Evolutionary conservation across 176 grass and related monocot genomes (phyloP).

Genomic region (Metroxylon sagu): DNA sequence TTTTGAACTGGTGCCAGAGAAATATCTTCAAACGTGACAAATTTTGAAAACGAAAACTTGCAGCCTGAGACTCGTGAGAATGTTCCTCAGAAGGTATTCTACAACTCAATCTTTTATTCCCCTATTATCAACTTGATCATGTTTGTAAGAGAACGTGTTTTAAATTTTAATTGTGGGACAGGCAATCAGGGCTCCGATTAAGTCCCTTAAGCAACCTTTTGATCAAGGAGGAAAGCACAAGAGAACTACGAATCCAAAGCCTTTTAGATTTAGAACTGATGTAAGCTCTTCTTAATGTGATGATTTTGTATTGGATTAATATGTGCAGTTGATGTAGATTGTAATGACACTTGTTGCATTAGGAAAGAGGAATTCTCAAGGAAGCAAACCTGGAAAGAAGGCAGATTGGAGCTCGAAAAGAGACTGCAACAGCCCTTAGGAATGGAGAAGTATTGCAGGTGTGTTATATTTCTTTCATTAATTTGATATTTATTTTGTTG

Average conservation of each 20-base stretch:
- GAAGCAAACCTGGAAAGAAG: constrained; percentile 67
- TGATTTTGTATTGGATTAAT: neutral
- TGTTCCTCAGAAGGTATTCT: constrained; percentile 50
- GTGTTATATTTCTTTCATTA: constrained; percentile 8
- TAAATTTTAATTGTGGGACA: constrained; percentile 28
- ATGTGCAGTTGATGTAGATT: neutral
- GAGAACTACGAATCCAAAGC: constrained; percentile 76
- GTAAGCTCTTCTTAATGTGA: constrained; percentile 32
- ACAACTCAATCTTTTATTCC: constrained; percentile 4
- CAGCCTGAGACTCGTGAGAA: constrained; percentile 35
- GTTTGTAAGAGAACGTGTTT: neutral
- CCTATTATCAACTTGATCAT: neutral
- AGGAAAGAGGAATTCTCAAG: constrained; percentile 76
- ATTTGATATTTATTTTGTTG: neutral
- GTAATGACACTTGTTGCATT: neutral
- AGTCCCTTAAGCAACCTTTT: constrained; percentile 14
- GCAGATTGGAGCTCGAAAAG: constrained; percentile 28
- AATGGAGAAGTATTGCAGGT: constrained; percentile 7
- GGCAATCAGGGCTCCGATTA: constrained; percentile 34
- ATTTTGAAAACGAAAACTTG: constrained; percentile 26
- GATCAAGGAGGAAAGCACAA: constrained; percentile 47
- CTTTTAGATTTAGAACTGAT: constrained; percentile 82
- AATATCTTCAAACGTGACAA: neutral
- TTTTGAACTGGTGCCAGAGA: constrained; percentile 5
- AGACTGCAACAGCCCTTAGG: neutral